phyloP scores from a whole-genome alignment of 2,329 filamentous ascomycete genomes.

The Amauroascus verrucosus region DNA sequence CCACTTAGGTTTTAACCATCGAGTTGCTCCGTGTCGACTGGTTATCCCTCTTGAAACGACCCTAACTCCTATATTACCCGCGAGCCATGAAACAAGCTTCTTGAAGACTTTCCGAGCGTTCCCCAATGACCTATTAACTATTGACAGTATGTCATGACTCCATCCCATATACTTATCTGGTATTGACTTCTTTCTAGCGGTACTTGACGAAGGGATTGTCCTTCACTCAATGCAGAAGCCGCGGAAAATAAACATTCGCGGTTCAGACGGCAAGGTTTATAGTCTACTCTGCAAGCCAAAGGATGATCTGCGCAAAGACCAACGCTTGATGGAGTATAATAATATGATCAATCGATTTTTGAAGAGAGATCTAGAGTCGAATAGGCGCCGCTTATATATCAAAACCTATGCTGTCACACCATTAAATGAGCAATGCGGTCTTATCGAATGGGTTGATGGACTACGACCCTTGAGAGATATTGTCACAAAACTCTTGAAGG shows the following conservation, averaged over 20 bases:
- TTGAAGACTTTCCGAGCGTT: constrained; percentile 72
- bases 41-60: constrained; percentile 84
- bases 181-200: constrained; percentile 34
- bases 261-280: constrained; percentile 80
- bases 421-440: constrained; percentile 91
- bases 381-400: constrained; percentile 70
- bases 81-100: constrained; percentile 54
- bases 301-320: constrained; percentile 93
- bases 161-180: background rate
- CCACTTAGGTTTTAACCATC: constrained; percentile 75
- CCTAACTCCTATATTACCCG: constrained; percentile 69
- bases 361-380: constrained; percentile 83
- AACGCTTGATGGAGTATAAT: constrained; percentile 98
- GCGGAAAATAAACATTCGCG: constrained; percentile 74
- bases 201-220: constrained; percentile 80
- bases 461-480: constrained; percentile 91
- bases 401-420: constrained; percentile 96
- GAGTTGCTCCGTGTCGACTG: constrained; percentile 66
- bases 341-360: constrained; percentile 92
- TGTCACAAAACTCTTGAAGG: constrained; percentile 64
- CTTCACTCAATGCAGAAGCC: constrained; percentile 87
- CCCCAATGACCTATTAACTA: constrained; percentile 72
- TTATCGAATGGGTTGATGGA: constrained; percentile 97
- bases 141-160: constrained; percentile 41
- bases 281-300: constrained; percentile 94